These are phyloP conservation scores for Mortierella antarctica DNA, from an alignment of 192 early-diverging fungal species.

Conservation along the genomic window DNA sequence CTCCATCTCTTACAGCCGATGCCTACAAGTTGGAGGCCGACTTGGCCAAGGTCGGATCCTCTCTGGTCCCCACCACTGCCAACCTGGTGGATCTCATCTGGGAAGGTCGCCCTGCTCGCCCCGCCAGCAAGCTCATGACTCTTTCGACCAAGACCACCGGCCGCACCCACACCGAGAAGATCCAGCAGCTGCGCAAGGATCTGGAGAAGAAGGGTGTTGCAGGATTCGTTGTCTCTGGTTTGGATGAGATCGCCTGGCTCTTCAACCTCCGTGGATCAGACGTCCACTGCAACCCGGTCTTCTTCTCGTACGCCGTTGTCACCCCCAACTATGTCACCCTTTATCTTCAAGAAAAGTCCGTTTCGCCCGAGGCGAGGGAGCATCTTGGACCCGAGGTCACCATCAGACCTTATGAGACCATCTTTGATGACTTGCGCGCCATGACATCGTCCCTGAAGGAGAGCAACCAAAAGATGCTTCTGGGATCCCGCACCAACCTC, in stretches of 20 bases:
- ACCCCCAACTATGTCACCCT: constrained; percentile 75
- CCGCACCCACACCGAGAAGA: constrained; percentile 70
- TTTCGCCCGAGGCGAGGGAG: constrained; percentile 67
- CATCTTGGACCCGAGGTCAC: constrained; percentile 72
- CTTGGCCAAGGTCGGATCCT: constrained; percentile 68
- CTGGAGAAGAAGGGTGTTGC: constrained; percentile 71
- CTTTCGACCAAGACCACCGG: constrained; percentile 50
- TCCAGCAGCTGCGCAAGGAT: constrained; percentile 72
- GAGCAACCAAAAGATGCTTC: constrained; percentile 51
- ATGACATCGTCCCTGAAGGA: constrained; percentile 48
- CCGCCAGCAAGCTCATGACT: constrained; percentile 54
- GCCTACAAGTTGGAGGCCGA: constrained; percentile 66
- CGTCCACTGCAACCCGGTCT: constrained; percentile 96
- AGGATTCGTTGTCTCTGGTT: constrained; percentile 86
- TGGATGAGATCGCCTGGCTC: constrained; percentile 98
- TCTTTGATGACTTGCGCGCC: constrained; percentile 80
- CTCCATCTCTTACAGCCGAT: constrained; percentile 54
- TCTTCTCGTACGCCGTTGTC: constrained; percentile 91
- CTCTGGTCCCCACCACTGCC: constrained; percentile 70
- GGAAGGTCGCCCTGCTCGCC: constrained; percentile 79
- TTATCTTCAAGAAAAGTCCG: constrained; percentile 81
- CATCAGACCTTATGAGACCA: constrained; percentile 76
- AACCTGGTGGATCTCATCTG: constrained; percentile 93
- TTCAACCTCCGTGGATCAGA: constrained; percentile 98
- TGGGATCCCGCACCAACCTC: constrained; percentile 41